phyloP scores from a whole-genome alignment of 176 grass and related monocot genomes.

The Poa annua region DNA sequence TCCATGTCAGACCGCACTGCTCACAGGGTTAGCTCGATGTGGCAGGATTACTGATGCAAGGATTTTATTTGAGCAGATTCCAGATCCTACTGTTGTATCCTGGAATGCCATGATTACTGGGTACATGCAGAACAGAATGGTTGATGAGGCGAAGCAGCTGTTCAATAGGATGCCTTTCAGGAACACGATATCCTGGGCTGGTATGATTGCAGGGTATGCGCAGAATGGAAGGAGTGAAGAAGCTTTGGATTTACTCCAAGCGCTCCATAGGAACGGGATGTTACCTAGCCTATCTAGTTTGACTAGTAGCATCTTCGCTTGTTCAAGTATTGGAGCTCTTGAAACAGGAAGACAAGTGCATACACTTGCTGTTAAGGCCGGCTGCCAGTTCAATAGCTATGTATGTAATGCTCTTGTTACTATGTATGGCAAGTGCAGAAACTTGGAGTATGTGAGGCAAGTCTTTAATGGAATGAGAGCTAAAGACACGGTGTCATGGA shows the following conservation, averaged over 20 bases:
- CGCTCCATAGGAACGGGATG: slow-evolving; percentile 48
- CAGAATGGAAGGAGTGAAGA: slow-evolving; percentile 69
- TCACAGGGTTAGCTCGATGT: slow-evolving; percentile 69
- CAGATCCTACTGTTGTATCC: slow-evolving; percentile 58
- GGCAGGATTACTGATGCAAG: slow-evolving; percentile 58
- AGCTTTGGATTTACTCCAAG: slow-evolving; percentile 58
- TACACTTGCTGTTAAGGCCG: slow-evolving; percentile 53
- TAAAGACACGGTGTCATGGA: slow-evolving; percentile 63
- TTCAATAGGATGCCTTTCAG: slow-evolving; percentile 68
- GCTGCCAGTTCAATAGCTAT: slow-evolving; percentile 57
- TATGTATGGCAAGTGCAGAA: slow-evolving; percentile 69
- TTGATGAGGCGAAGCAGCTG: slow-evolving; percentile 66
- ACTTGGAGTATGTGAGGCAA: slow-evolving; percentile 48
- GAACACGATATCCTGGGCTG: slow-evolving; percentile 62
- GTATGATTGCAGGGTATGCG: slow-evolving; percentile 71
- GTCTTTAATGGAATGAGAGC: slow-evolving; percentile 51
- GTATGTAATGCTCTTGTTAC: slow-evolving; percentile 66
- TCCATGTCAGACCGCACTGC: slow-evolving; percentile 58
- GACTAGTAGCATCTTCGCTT: slow-evolving; percentile 71
- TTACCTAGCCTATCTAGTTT: slow-evolving; percentile 65
- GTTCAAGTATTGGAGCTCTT: slow-evolving; percentile 60
- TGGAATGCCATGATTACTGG: slow-evolving; percentile 83
- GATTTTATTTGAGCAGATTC: slow-evolving; percentile 71
- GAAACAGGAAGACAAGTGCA: slow-evolving; percentile 66
- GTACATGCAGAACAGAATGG: slow-evolving; percentile 64